Conservation (phyloP, 441 rosid genomes). For the Sinapis alba region DNA sequence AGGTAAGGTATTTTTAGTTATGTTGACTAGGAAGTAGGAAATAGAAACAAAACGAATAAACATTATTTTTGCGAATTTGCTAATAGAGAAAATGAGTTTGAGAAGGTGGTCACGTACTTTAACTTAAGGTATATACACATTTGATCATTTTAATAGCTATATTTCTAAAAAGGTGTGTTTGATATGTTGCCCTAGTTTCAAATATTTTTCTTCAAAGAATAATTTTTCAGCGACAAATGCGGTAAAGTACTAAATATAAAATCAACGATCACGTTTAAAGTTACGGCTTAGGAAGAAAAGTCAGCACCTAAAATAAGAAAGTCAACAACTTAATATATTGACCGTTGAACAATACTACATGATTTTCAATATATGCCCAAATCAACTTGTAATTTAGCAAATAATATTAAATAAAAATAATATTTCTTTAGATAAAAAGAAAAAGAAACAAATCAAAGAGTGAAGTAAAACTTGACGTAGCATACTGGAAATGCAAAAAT, state of each 20-base stretch:
- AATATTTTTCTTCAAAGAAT: neutral
- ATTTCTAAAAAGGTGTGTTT: neutral
- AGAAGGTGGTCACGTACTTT: neutral
- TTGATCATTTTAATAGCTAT: neutral
- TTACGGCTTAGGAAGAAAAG: neutral
- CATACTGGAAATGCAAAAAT: conserved; percentile 27
- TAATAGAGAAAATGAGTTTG: neutral
- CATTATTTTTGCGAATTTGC: neutral
- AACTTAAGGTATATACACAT: neutral
- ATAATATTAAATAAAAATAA: conserved; percentile 1
- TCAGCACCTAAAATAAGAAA: conserved; percentile 14
- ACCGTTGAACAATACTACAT: conserved; percentile 21
- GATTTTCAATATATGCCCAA: neutral
- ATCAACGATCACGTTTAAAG: conserved; percentile 18
- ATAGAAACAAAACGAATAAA: neutral
- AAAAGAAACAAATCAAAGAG: neutral
- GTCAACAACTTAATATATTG: conserved; percentile 21
- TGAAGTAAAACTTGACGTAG: conserved; percentile 2
- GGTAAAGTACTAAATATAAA: conserved; percentile 3
- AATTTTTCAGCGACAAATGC: conserved; percentile 18
- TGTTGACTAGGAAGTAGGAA: conserved; percentile 9
- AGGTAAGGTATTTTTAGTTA: neutral
- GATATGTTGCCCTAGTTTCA: neutral
- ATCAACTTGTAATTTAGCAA: conserved; percentile 1
- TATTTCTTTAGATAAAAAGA: neutral